These are phyloP conservation scores for Coffea canephora DNA, from an alignment of 257 asterid species.

Conservation along the genomic window DNA sequence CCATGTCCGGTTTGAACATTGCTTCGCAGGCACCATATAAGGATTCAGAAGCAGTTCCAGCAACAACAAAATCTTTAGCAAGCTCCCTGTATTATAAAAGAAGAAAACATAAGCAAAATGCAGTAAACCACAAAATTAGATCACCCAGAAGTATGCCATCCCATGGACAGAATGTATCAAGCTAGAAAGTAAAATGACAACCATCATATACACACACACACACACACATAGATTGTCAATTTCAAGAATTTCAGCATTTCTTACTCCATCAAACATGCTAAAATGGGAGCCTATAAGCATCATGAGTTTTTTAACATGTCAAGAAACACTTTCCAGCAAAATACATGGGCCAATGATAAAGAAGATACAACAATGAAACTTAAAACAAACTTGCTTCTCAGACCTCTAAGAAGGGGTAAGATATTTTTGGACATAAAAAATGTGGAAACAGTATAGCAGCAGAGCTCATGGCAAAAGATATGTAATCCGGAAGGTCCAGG, in stretches of 20 bases:
- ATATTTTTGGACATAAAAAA: too few species aligned
- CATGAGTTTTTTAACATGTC: not conserved
- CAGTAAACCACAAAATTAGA: not conserved
- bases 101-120: slow-evolving; percentile 4
- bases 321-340: not conserved
- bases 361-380: not conserved
- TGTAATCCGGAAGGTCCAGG: not conserved
- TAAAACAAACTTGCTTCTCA: not conserved
- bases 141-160: not conserved
- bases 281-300: not conserved
- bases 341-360: not conserved
- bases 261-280: not conserved
- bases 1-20: slow-evolving; percentile 96
- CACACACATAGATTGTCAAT: not conserved
- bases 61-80: slow-evolving; percentile 96
- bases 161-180: not conserved
- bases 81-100: slow-evolving; percentile 63
- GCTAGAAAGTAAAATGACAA: not conserved
- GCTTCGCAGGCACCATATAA: slow-evolving; percentile 99
- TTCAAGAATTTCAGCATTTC: not conserved
- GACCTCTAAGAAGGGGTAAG: not conserved
- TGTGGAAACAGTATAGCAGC: not conserved
- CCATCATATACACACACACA: too few species aligned
- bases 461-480: not conserved
- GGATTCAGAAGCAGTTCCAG: slow-evolving; percentile 97